A percentile compares a stretch with the other conserved stretches of the same genome.
phyloP scores from a whole-genome alignment of 805 yeast genomes.

The Monosporozyma aerobia region DNA sequence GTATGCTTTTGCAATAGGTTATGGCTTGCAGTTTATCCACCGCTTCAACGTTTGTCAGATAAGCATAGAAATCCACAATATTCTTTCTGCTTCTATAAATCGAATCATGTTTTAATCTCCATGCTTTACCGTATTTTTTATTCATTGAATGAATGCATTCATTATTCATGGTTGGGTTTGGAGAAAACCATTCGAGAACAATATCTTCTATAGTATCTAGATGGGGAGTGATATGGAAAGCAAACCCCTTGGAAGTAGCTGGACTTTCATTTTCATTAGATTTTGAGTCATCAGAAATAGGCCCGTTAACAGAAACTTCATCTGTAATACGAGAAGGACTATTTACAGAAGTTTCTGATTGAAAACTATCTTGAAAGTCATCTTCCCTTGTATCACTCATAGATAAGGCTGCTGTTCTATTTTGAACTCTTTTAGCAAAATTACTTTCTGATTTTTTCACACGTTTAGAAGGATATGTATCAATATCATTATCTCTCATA shows the following conservation, averaged over 20 bases:
- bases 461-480: neutral
- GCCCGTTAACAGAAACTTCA: neutral
- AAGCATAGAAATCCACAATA: constrained; percentile 26
- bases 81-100: constrained; percentile 23
- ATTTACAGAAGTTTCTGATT: neutral
- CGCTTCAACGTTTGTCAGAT: constrained; percentile 18
- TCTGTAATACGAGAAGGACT: neutral
- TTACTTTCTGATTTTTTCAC: neutral
- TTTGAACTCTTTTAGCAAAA: constrained; percentile 1
- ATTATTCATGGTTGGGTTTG: constrained; percentile 20
- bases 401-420: neutral
- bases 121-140: constrained; percentile 19
- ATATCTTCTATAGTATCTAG: constrained; percentile 16
- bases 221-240: neutral
- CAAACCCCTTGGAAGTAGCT: neutral
- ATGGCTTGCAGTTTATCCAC: constrained; percentile 23
- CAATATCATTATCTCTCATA: constrained; percentile 3
- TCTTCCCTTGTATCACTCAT: neutral
- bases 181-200: constrained; percentile 29
- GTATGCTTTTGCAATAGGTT: constrained; percentile 15
- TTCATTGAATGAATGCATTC: constrained; percentile 29
- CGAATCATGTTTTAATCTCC: constrained; percentile 19
- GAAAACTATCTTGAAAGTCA: neutral
- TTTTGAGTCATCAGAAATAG: neutral
- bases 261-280: neutral